These are phyloP conservation scores for Wickerhamomyces canadensis DNA, from an alignment of 805 yeast genomes.

Conservation along the genomic window DNA sequence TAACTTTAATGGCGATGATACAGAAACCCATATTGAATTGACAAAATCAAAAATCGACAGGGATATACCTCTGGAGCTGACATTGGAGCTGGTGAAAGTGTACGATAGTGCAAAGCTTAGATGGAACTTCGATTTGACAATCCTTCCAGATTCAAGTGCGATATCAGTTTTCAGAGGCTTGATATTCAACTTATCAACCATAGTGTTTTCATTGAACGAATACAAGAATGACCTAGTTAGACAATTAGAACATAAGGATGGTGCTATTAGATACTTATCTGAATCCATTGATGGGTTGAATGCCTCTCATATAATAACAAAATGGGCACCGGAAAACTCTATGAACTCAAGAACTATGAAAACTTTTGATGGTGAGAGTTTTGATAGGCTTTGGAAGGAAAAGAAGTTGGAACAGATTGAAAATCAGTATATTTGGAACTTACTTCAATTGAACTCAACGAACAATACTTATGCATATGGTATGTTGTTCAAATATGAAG, in stretches of 20 bases:
- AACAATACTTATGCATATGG: conserved; percentile 13
- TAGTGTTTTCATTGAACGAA: conserved; percentile 15
- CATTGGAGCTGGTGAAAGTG: conserved; percentile 8
- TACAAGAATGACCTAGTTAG: conserved; percentile 14
- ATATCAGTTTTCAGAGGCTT: conserved; percentile 17
- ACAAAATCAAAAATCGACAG: conserved; percentile 12
- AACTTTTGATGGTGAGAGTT: conserved; percentile 12
- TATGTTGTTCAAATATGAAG: conserved; percentile 7
- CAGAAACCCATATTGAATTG: conserved; percentile 4
- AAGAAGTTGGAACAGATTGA: conserved; percentile 7
- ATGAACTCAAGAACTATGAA: conserved; percentile 19
- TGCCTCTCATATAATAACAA: conserved; percentile 18
- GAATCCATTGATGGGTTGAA: conserved; percentile 24
- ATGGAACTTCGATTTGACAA: conserved; percentile 20
- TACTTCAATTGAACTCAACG: conserved; percentile 8
- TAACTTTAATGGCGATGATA: conserved; percentile 9
- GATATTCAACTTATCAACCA: conserved; percentile 18
- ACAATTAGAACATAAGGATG: conserved; percentile 25
- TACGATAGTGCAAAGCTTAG: conserved; percentile 8
- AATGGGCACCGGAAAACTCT: conserved; percentile 31
- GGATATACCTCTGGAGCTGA: conserved; percentile 15
- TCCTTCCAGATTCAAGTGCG: conserved; percentile 19
- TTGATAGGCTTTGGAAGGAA: conserved; percentile 16
- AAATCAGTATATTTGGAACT: conserved; percentile 19
- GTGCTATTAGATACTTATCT: conserved; percentile 24